Evolutionary conservation across 1,284 basidiomycete genomes (phyloP), one percentile per base, ranked within the genome.

Genomic region (Ceratobasidium sp.): DNA sequence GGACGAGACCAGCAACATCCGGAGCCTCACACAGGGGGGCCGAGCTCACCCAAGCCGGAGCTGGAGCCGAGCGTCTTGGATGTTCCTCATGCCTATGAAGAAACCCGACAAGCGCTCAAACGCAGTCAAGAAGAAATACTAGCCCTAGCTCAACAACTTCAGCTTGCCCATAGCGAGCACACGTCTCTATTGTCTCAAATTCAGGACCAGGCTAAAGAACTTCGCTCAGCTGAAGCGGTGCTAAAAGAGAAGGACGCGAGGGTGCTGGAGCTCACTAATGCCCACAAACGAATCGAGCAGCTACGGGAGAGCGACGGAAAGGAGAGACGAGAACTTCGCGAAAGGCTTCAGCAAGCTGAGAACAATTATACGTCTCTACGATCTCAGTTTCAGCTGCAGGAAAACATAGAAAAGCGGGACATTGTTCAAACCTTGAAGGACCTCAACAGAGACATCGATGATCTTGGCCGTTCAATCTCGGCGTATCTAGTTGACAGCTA

Each of bases 301-400:
- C 46, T 17, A 19, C 46, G 11, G 19, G 19, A 13, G 19, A 49
- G 15, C 13, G 15, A 19, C 19, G 15, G 46, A 8, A 19, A 49
- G 19, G 46, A 49, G 46, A 17, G 4, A 19, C 19, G 15, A 49
- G 46, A 19, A 13, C 46, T 49, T 19, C 46, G 46, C 13, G 15
- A 49, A 19, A 13, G n/a, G 22, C 54, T 57, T 25, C 25, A 57
- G 25, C 54, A 57, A n/a, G 22, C n/a, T 34, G 13, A 34, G 29
- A 25, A 19, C 22, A 17, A 69, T 4, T 57, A 73, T 44, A 37
- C 32, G 29, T 73, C 69, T 43, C 52, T 74, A 11, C 73, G 73
- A 7, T 52, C 44, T 17, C 43, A 67, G 34, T 44, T 76, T 13
- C 73, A 76, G 29, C 19, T 76, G 4, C 61, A 67, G 17, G 73